Evolutionary conservation across 768 basidiomycete species (phyloP).

Genomic region (Multifurca ochricompacta): DNA sequence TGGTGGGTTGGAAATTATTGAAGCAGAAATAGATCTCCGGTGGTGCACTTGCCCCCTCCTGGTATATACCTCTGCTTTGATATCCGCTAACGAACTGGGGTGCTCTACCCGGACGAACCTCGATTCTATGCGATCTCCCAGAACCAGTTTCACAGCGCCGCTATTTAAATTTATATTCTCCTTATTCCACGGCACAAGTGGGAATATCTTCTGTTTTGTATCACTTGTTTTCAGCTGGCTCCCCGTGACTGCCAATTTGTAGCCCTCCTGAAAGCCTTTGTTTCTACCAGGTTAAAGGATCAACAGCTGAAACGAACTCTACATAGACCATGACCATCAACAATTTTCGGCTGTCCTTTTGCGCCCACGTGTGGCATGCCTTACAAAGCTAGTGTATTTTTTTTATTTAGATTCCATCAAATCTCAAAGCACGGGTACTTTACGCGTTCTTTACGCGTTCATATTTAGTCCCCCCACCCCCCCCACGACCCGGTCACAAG

Average conservation of each 20-base stretch:
- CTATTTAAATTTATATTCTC: not conserved
- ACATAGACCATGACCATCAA: not conserved
- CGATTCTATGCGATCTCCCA: not conserved
- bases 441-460: not conserved
- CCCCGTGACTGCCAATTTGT: not conserved
- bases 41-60: no score
- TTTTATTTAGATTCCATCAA: not conserved
- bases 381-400: not conserved
- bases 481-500: no score
- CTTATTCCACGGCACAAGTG: not conserved
- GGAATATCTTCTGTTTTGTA: not conserved
- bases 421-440: not conserved
- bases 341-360: no score
- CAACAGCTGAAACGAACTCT: not conserved
- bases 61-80: not conserved
- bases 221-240: not conserved
- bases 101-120: not conserved
- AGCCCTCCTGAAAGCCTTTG: not conserved
- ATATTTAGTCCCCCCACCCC: no score
- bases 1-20: no score
- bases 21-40: no score
- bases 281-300: not conserved
- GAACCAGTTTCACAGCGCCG: not conserved
- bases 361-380: not conserved
- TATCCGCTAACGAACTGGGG: not conserved